Conservation (phyloP, 179 eudicot genomes). For the Corrigiola litoralis region DNA sequence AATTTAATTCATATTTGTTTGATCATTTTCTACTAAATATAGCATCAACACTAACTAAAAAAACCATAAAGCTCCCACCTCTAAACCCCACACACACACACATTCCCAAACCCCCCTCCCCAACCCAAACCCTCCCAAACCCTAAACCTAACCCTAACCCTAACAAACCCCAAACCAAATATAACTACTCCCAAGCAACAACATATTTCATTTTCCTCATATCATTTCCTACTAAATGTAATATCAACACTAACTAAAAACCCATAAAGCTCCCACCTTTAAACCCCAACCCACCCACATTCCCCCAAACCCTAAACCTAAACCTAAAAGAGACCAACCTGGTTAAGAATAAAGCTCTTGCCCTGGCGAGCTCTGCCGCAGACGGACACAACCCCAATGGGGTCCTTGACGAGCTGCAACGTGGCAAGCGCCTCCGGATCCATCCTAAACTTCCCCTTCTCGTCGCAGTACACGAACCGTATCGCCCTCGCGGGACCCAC, state of each 20-base stretch:
- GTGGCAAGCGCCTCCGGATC: conserved; percentile 89
- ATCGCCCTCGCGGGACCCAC: conserved; percentile 74
- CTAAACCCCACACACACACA: neutral
- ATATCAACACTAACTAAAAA: neutral
- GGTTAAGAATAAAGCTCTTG: conserved; percentile 83
- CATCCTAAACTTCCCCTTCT: conserved; percentile 71
- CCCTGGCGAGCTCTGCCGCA: conserved; percentile 99
- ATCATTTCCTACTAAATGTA: neutral
- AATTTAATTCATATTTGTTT: too few species aligned
- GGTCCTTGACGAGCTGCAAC: conserved; percentile 81
- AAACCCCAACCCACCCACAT: neutral
- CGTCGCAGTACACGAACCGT: conserved; percentile 79
- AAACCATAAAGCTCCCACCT: too few species aligned
- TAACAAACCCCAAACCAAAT: neutral
- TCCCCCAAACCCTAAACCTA: conserved; percentile 16
- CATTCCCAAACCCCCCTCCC: neutral
- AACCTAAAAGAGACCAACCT: conserved; percentile 33
- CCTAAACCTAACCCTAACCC: neutral
- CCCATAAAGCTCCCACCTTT: too few species aligned
- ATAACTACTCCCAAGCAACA: neutral
- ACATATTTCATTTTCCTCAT: neutral
- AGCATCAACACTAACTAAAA: too few species aligned
- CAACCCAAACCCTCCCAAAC: neutral
- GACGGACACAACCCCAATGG: conserved; percentile 90
- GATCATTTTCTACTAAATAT: neutral